A percentile compares a stretch with the other conserved stretches of the same genome.
Evolutionary conservation across 371 early-diverging fungal species (phyloP).

Genomic region (Apophysomyces elegans): DNA sequence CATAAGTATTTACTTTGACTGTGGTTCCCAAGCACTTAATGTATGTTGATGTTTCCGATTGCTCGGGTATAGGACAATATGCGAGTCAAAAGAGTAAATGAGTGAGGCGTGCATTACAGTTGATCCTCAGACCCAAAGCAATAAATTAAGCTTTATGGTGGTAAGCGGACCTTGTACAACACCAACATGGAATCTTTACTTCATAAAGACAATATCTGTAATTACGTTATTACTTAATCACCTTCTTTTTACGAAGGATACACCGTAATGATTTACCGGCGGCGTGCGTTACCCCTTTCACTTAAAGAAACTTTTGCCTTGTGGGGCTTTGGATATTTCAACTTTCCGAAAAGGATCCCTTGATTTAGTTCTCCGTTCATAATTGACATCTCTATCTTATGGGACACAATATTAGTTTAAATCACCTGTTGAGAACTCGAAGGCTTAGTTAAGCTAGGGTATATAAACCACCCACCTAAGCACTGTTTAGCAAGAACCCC

Average conservation of each 20-base stretch:
- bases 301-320: background rate
- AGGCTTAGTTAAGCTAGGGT: background rate
- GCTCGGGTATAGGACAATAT: background rate
- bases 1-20: background rate
- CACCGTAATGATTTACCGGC: background rate
- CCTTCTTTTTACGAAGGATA: background rate
- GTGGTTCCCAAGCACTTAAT: too few relatives aligned
- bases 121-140: background rate
- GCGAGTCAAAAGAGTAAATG: background rate
- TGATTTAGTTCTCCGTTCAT: slow-evolving; percentile 1
- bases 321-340: background rate
- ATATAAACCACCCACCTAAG: background rate
- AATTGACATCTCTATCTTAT: background rate
- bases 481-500: background rate
- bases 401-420: background rate
- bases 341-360: background rate
- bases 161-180: background rate
- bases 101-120: background rate
- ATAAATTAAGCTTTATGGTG: background rate
- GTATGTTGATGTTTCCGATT: background rate
- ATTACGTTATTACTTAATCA: background rate
- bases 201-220: background rate
- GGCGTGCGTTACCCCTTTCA: background rate
- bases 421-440: background rate
- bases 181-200: background rate